A percentile compares a stretch with the other conserved stretches of the same genome.
phyloP scores from a whole-genome alignment of 371 early-diverging fungal genomes.

The Mucor irregularis region DNA sequence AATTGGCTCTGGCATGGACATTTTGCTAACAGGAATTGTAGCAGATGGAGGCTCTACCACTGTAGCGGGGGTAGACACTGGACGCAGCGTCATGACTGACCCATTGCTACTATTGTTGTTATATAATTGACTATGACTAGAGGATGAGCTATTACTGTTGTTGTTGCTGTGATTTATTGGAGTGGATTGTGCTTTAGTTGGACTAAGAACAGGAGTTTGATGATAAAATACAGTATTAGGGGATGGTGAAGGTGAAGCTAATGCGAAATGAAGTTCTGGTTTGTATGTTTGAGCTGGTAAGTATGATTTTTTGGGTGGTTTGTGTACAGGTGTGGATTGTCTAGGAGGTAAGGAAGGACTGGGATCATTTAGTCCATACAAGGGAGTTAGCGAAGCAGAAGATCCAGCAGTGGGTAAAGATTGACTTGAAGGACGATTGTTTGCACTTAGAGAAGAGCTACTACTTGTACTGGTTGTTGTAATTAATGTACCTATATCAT shows the following conservation, averaged over 20 bases:
- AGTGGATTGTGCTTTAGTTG: not conserved
- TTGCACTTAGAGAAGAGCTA: too few species aligned
- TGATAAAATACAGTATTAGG: slow-evolving; percentile 13
- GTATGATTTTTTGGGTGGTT: slow-evolving; percentile 5
- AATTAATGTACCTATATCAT: too few species aligned
- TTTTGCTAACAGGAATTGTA: not conserved
- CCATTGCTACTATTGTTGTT: too few species aligned
- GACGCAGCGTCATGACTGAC: too few species aligned
- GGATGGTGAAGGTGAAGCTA: slow-evolving; percentile 2
- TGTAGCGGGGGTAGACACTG: too few species aligned
- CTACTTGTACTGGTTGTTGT: too few species aligned
- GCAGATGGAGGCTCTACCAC: too few species aligned
- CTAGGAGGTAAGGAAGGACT: slow-evolving; percentile 9
- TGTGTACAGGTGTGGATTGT: not conserved
- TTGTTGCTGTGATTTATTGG: not conserved
- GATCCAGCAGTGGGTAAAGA: too few species aligned
- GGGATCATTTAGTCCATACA: too few species aligned
- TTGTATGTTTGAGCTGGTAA: not conserved
- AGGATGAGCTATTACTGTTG: not conserved
- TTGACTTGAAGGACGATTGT: too few species aligned
- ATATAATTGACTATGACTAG: too few species aligned
- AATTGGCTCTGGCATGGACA: slow-evolving; percentile 7
- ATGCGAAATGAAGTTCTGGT: slow-evolving; percentile 3
- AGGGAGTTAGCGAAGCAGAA: too few species aligned
- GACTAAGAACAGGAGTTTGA: not conserved